Evolutionary conservation across 2,329 filamentous ascomycete species (phyloP), one percentile per base, ranked within the genome.

Genomic region (Aureobasidium mangrovei): DNA sequence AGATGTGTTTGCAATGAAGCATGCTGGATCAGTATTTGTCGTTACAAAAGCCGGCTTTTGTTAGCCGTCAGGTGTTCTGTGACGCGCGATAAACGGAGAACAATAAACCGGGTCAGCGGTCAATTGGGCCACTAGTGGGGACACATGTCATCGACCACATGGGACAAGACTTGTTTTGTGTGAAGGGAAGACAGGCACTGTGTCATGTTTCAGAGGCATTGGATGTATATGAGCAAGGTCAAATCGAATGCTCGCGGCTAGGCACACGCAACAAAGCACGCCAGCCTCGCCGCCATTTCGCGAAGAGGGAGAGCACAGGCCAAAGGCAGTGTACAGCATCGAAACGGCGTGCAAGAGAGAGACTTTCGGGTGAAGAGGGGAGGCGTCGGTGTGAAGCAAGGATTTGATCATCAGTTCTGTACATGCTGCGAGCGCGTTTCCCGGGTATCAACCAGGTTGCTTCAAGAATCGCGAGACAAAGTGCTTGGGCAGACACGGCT

Each of bases 131-230:
- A 35, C 38, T 51, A 51, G 47, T 35, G 47, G 38, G 5, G 4
- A 32, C 36, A 40, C 35, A 51, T 49, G 46, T 49, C 47, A 51
- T 41, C 4, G n/a, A 33, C n/a, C 38, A 35, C 47, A 41, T 51
- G 47, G 47, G n/a, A 35, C 29, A 35, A 29, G 29, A 8, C 47
- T 35, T 42, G 47, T 41, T 51, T 51, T 41, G 28, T 42, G 38
- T 42, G 9, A 35, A 7, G 24, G 38, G 38, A 51, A 39, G 18
- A 51, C 47, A 51, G 47, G 31, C 27, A 49, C 46, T 41, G 38
- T 51, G 47, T 33, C 36, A 41, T 51, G 47, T 51, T 42, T 42
- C 31, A 32, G 7, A 32, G 12, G 27, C 24, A 49, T 40, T 40
- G 46, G 35, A 28, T 12, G 46, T 40, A 31, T 31, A 36, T 18